These are phyloP conservation scores for Fraxinus cuspidata DNA, from an alignment of 257 asterid genomes.

Conservation along the genomic window DNA sequence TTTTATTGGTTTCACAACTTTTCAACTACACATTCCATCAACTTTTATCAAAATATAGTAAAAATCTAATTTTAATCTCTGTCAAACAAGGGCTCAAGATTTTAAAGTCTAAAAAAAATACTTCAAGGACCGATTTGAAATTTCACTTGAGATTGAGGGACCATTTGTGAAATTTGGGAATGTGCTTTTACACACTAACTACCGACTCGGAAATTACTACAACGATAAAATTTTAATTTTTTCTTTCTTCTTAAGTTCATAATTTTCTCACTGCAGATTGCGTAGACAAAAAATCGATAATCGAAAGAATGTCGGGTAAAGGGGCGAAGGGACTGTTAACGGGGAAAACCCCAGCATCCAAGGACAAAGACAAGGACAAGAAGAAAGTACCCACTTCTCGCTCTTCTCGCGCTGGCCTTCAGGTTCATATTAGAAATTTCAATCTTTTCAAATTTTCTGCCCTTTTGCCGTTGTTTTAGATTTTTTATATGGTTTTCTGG, in stretches of 20 bases:
- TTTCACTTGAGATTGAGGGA: too few species aligned
- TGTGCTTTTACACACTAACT: too few species aligned
- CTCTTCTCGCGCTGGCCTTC: conserved; percentile 3
- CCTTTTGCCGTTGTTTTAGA: not conserved
- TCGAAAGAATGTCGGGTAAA: conserved; percentile 10
- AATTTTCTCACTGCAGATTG: not conserved
- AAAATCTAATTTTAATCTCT: too few species aligned
- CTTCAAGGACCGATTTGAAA: too few species aligned
- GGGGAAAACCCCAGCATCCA: conserved; percentile 14
- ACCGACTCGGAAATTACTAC: too few species aligned
- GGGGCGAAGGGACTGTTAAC: conserved; percentile 3
- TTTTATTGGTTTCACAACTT: too few species aligned
- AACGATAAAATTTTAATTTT: too few species aligned
- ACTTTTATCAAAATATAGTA: too few species aligned
- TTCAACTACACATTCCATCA: too few species aligned
- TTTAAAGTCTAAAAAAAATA: too few species aligned
- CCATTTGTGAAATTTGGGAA: too few species aligned
- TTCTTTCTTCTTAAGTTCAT: not conserved
- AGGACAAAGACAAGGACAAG: conserved; percentile 13
- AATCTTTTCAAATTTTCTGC: not conserved
- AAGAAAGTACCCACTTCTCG: conserved; percentile 10
- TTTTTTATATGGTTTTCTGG: not conserved
- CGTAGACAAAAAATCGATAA: not conserved
- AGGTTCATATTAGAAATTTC: not conserved
- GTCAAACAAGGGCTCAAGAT: too few species aligned